These are phyloP conservation scores for Fraxinus excelsior DNA, from an alignment of 257 asterid genomes.

Conservation along the genomic window DNA sequence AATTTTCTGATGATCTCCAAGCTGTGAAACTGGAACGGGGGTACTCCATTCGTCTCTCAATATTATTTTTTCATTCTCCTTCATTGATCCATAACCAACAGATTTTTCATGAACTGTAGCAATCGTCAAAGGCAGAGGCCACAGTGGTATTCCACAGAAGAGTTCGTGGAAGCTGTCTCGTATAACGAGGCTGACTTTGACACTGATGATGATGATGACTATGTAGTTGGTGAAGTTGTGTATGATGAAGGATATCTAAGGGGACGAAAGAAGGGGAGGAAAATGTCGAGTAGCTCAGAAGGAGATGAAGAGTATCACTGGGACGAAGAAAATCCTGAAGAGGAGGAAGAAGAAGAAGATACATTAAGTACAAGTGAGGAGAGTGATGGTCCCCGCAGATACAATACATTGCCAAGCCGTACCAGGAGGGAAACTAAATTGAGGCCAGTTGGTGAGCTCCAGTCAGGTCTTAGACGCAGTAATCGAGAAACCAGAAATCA, in stretches of 20 bases:
- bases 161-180: slow-evolving; percentile 68
- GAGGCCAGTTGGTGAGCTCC: slow-evolving; percentile 62
- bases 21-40: slow-evolving; percentile 65
- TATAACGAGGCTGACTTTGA: slow-evolving; percentile 75
- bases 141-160: slow-evolving; percentile 51
- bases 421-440: slow-evolving; percentile 69
- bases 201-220: slow-evolving; percentile 77
- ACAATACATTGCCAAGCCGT: slow-evolving; percentile 52
- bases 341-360: slow-evolving; percentile 74
- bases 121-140: slow-evolving; percentile 84
- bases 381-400: slow-evolving; percentile 50
- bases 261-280: slow-evolving; percentile 58
- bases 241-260: slow-evolving; percentile 83
- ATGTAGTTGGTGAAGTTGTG: slow-evolving; percentile 92
- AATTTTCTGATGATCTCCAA: slow-evolving; percentile 49
- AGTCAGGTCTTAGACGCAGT: slow-evolving; percentile 82
- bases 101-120: slow-evolving; percentile 38
- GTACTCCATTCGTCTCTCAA: slow-evolving; percentile 33
- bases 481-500: slow-evolving; percentile 78
- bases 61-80: background rate
- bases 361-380: slow-evolving; percentile 64
- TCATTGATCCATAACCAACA: background rate
- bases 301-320: slow-evolving; percentile 84
- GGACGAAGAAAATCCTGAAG: slow-evolving; percentile 76
- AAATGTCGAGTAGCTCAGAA: slow-evolving; percentile 81